Evolutionary conservation across 495 filamentous ascomycete species (phyloP).

Genomic region (Penicillium arizonense): DNA sequence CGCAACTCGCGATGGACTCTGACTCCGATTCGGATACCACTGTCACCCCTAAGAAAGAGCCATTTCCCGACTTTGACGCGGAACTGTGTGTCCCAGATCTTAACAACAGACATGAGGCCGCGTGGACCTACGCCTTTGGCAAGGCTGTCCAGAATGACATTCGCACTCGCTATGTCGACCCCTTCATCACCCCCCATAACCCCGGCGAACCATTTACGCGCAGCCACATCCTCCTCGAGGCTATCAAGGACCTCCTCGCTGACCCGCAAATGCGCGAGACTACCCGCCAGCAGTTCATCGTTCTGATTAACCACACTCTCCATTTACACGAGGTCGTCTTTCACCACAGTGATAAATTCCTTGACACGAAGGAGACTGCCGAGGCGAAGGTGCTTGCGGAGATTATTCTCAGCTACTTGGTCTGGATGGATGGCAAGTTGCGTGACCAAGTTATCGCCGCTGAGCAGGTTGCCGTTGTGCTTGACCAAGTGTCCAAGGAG

Average conservation of each 20-base stretch:
- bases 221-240: slow-evolving; percentile 12
- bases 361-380: slow-evolving; percentile 4
- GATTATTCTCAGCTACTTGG: slow-evolving; percentile 15
- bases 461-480: background rate
- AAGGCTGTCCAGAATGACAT: slow-evolving; percentile 22
- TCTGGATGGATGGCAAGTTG: slow-evolving; percentile 15
- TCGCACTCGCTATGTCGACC: slow-evolving; percentile 14
- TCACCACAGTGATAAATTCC: slow-evolving; percentile 7
- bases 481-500: slow-evolving; percentile 3
- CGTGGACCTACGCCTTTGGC: slow-evolving; percentile 16
- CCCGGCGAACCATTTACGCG: background rate
- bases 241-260: slow-evolving; percentile 14
- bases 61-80: slow-evolving; percentile 36
- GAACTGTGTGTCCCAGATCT: slow-evolving; percentile 7
- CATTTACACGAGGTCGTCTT: slow-evolving; percentile 24
- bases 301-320: slow-evolving; percentile 24
- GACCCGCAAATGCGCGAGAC: slow-evolving; percentile 6
- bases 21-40: slow-evolving; percentile 4
- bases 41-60: slow-evolving; percentile 14
- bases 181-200: background rate
- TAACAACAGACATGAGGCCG: slow-evolving; percentile 12
- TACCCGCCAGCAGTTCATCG: slow-evolving; percentile 20
- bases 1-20: slow-evolving; percentile 10
- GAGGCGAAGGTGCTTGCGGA: slow-evolving; percentile 6
- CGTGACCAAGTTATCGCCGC: slow-evolving; percentile 6